Base-by-base conservation (phyloP, 352 stramenopile species). In the Pythium aristosporum region DNA sequence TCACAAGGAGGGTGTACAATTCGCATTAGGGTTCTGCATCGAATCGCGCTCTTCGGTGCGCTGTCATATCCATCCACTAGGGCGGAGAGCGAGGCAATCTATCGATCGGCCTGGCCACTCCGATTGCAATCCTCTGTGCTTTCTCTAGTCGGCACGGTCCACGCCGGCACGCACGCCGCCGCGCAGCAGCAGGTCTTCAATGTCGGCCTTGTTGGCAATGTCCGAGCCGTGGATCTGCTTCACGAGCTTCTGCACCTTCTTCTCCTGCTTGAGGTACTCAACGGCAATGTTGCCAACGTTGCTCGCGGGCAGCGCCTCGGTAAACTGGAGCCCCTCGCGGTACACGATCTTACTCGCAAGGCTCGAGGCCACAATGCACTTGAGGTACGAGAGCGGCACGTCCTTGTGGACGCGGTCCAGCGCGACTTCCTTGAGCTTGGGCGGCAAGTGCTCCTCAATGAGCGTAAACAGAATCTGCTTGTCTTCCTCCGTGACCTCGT, bases 281-380 rank as follows among this genome's bases (percentile, higher is more conserved):
- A 99, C 69, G n/a, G 93, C 92, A 61, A 98, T 87, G 63, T 87
- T 82, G 39, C 87, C 94, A 36, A 99, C 67, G 67, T 97, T 98
- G 63, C 88, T 83, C 42, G 90, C 78, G 37, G 94, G 92, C 23
- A 98, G 77, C n/a, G 89, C 81, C 63, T 98, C 88, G 12, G 98
- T 96, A 77, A 99, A 99, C 68, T 98, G 92, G 37, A 96, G 67
- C 36, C 97, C 97, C 71, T 99, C 97, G 52, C 96, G 96, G 80
- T 99, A 99, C 25, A 99, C 97, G 63, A 99, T 91, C 76, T 98
- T 98, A 55, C 90, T 98, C 48, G 97, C 97, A 34, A 99, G 74
- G 57, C 87, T 97, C 25, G 94, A 98, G 8, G 93, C 94, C 53
- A 99, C 94, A 39, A 98, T 97, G 75, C 97, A 98, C 65, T 94